These are phyloP conservation scores for grape (Vitis vinifera) DNA, from an alignment of 164 flowering plant species.

Conservation along the genomic window ASM3070453v1 NC_081821.1:6873501-6874000, in stretches of 20 bases:
- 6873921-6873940: slow-evolving; percentile 58
- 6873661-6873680: slow-evolving; percentile 63
- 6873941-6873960: slow-evolving; percentile 61
- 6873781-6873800: slow-evolving; percentile 67
- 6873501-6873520: slow-evolving; percentile 65
- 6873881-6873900: slow-evolving; percentile 80
- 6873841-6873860: slow-evolving; percentile 62
- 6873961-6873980: slow-evolving; percentile 72
- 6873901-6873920: slow-evolving; percentile 71
- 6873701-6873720: slow-evolving; percentile 72
- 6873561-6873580: slow-evolving; percentile 65
- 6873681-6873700: slow-evolving; percentile 74
- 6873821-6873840: slow-evolving; percentile 80
- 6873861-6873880: slow-evolving; percentile 54
- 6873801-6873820: slow-evolving; percentile 57
- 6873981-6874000: slow-evolving; percentile 60
- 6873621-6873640: slow-evolving; percentile 13
- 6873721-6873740: slow-evolving; percentile 88
- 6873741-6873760: slow-evolving; percentile 65
- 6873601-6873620: slow-evolving; percentile 1
- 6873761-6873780: slow-evolving; percentile 88
- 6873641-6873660: slow-evolving; percentile 42
- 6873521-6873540: slow-evolving; percentile 69
- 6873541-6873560: slow-evolving; percentile 86
- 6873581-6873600: slow-evolving; percentile 9